Evolutionary conservation across 2,329 filamentous ascomycete species (phyloP).

Genomic region (Colletotrichum liaoningense): DNA sequence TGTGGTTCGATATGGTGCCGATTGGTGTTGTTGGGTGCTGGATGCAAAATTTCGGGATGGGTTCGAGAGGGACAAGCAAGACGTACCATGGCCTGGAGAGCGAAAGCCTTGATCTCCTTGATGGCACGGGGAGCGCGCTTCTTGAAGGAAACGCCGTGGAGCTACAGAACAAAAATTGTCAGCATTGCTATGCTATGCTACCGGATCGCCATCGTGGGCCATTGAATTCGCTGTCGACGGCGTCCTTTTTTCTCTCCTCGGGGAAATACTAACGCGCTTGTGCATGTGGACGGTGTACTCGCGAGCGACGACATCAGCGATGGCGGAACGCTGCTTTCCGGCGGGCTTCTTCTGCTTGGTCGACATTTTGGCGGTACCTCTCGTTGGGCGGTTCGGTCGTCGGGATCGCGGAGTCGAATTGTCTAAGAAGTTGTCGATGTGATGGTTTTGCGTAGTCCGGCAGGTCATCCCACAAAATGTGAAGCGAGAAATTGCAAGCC

Average conservation of each 20-base stretch:
- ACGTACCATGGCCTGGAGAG: conserved; percentile 94
- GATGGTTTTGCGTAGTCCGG: conserved; percentile 18
- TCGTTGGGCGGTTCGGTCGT: conserved; percentile 33
- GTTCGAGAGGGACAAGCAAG: conserved; percentile 36
- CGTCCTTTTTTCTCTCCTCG: conserved; percentile 48
- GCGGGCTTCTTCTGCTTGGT: conserved; percentile 71
- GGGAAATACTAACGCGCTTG: conserved; percentile 72
- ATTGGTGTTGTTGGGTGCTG: background rate
- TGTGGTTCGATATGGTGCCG: background rate
- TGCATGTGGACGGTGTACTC: conserved; percentile 99
- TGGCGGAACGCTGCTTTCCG: conserved; percentile 89
- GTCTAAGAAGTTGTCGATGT: conserved; percentile 35
- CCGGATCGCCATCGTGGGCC: background rate
- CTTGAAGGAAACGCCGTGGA: conserved; percentile 99
- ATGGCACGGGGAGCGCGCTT: conserved; percentile 98
- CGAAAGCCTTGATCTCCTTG: conserved; percentile 99
- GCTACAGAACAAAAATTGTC: conserved; percentile 63
- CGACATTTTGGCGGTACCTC: conserved; percentile 67
- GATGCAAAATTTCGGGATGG: background rate
- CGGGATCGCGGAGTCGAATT: conserved; percentile 32
- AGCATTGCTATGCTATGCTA: conserved; percentile 42
- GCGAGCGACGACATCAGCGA: conserved; percentile 98
- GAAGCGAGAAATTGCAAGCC: conserved; percentile 34
- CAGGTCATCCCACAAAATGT: conserved; percentile 33
- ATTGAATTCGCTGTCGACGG: conserved; percentile 37